These are phyloP conservation scores for Pythium brachiatum DNA, from an alignment of 352 stramenopile species.

Conservation along the genomic window DNA sequence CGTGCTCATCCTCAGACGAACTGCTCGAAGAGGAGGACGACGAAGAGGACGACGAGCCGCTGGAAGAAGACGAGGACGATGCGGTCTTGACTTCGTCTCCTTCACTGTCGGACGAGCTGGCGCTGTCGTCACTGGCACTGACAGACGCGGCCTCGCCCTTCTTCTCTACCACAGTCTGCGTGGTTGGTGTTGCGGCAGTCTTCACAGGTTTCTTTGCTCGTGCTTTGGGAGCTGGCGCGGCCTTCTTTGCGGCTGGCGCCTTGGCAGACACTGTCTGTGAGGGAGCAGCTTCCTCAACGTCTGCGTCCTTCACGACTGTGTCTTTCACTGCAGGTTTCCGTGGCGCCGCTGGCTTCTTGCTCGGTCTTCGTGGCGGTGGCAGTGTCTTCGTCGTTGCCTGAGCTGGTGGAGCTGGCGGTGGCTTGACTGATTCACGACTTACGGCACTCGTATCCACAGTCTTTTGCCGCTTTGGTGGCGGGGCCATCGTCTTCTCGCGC, in stretches of 20 bases:
- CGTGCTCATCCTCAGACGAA: conserved; percentile 43
- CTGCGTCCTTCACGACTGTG: conserved; percentile 7
- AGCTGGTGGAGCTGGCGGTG: neutral
- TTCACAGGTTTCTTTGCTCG: neutral
- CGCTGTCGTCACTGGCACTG: conserved; percentile 15
- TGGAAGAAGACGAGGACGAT: conserved; percentile 45
- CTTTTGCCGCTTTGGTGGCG: conserved; percentile 22
- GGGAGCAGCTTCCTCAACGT: neutral
- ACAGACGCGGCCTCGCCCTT: neutral
- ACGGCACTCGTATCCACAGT: neutral
- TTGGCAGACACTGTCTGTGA: neutral
- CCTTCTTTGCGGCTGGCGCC: neutral
- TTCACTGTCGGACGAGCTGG: conserved; percentile 23
- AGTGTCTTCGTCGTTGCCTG: neutral
- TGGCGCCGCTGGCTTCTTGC: conserved; percentile 19
- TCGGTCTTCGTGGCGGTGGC: conserved; percentile 7
- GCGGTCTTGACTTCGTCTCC: conserved; percentile 39
- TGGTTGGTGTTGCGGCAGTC: neutral
- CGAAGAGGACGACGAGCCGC: conserved; percentile 33
- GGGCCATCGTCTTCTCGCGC: neutral
- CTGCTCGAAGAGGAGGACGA: conserved; percentile 46
- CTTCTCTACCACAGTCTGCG: neutral
- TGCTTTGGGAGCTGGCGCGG: neutral
- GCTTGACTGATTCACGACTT: conserved; percentile 1
- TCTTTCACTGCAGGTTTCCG: conserved; percentile 13